Base-by-base conservation (phyloP, 345 rosid genomes). In the Atalantia buxifolia region DNA sequence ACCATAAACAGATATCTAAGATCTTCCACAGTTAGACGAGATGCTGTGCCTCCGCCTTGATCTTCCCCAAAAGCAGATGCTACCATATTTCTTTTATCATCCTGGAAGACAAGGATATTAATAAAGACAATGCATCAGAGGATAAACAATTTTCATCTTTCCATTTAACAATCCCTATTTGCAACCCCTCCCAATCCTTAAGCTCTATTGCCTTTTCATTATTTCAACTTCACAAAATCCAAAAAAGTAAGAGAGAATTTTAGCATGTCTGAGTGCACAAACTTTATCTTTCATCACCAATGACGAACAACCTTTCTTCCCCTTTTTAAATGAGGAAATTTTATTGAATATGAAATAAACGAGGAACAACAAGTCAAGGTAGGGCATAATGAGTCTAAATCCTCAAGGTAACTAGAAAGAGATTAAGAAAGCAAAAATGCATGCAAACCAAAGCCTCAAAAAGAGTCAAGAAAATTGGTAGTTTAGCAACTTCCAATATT, bases 1-100 rank as follows among this genome's bases (percentile, higher is more conserved):
- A 82, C 77, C 87, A 80, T 86, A 75, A 89, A 89, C 67, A 83
- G 68, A 79, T 90, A 92, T 63, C 79, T 94, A 65, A 94, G 98
- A 86, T 96, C 99, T 67, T 92, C 95, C 72, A 88, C 94, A 0
- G 97, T 96, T 76, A 92, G 87, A 80, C 97, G 90, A 81, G 93
- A 79, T 28, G 91, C 90, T n/a, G 94, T 76, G 70, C 89, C 80
- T 76, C 97, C 98, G 18, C 88, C 88, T 48, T 87, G 90, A 77
- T 95, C 99, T 84, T 96, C 98, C 27, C 98, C 99, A 84, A 91
- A 95, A n/a, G 98, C 98, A 80, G 97, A 92, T 5, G 98, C 97
- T 73, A 96, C 97, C 98, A 96, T 92, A 83, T 84, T 91, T 81
- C 97, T 86, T 89, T 96, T 94, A n/a, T 91, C 93, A 31, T 96